Conservation (phyloP, 1,139 yeast species). For the Geotrichum australiense region DNA sequence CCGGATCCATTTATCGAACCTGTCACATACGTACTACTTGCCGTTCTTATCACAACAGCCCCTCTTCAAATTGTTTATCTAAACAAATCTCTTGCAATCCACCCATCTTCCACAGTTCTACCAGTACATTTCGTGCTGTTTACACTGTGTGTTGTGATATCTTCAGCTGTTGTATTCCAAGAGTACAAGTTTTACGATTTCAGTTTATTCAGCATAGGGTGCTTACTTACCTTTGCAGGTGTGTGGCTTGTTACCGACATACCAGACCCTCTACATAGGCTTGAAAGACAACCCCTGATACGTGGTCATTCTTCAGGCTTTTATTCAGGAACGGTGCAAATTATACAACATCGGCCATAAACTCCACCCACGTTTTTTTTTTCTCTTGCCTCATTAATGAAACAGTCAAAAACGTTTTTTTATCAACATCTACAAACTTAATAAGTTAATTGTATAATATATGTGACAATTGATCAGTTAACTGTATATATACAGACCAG, state of each 20-base stretch:
- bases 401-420: no score
- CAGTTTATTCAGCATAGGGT: slow-evolving; percentile 32
- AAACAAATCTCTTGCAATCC: slow-evolving; percentile 35
- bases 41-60: slow-evolving; percentile 34
- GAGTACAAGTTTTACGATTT: slow-evolving; percentile 34
- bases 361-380: no score
- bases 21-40: slow-evolving; percentile 30
- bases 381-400: no score
- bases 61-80: slow-evolving; percentile 37
- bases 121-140: slow-evolving; percentile 44
- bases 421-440: no score
- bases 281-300: slow-evolving; percentile 3
- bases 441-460: no score
- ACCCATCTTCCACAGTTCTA: slow-evolving; percentile 40
- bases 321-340: neutral
- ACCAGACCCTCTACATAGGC: neutral
- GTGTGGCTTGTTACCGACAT: slow-evolving; percentile 35
- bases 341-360: neutral
- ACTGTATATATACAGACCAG: no score
- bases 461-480: no score
- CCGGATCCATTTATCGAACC: slow-evolving; percentile 29
- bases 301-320: slow-evolving; percentile 7
- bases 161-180: slow-evolving; percentile 38
- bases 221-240: slow-evolving; percentile 36
- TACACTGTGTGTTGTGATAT: slow-evolving; percentile 38